Percentiles rank a stretch among this genome's conserved stretches.
These are phyloP conservation scores for Poteriospumella lacustris DNA, from an alignment of 108 stramenopile genomes.

Conservation along the genomic window DNA sequence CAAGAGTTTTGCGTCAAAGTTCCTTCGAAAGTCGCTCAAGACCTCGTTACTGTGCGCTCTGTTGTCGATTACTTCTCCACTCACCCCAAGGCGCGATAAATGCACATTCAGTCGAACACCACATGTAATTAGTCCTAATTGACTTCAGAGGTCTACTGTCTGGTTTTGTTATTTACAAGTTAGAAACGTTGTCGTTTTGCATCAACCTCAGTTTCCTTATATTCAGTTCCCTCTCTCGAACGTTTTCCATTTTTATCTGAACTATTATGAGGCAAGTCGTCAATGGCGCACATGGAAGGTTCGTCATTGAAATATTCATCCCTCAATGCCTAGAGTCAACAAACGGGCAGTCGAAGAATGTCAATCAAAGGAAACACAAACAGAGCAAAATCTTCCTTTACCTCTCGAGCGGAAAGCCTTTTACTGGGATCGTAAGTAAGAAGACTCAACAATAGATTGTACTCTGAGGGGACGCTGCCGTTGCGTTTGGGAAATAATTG, in stretches of 20 bases:
- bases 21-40: neutral
- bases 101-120: neutral
- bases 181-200: neutral
- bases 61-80: neutral
- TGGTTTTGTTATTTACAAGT: neutral
- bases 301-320: too few species aligned
- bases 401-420: too few species aligned
- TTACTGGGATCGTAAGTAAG: too few species aligned
- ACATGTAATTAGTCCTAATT: neutral
- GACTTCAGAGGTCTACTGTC: neutral
- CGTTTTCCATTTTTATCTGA: too few species aligned
- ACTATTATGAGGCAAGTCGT: too few species aligned
- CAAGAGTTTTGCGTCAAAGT: slow-evolving; percentile 1
- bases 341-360: too few species aligned
- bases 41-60: neutral
- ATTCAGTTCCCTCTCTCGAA: neutral
- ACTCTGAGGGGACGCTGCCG: too few species aligned
- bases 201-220: neutral
- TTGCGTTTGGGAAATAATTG: neutral
- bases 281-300: too few species aligned
- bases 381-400: too few species aligned
- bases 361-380: too few species aligned
- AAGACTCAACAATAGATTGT: too few species aligned
- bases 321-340: too few species aligned
- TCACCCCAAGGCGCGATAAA: neutral